Percentiles rank a stretch among this genome's conserved stretches.
These are phyloP conservation scores for Pueraria montana DNA, from an alignment of 306 rosid species.

Conservation along the genomic window DNA sequence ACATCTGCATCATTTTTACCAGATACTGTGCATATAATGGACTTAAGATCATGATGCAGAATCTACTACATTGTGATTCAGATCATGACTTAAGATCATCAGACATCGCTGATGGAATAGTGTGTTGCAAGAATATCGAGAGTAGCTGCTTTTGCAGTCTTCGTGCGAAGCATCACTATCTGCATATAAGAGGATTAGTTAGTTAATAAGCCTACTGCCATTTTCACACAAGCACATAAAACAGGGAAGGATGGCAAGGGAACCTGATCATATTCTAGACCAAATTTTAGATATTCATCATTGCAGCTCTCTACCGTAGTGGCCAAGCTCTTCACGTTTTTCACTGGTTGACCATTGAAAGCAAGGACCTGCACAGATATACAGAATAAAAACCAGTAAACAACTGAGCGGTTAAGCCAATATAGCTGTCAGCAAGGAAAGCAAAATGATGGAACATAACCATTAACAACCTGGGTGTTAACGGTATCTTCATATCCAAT, in stretches of 20 bases:
- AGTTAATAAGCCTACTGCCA: constrained; percentile 18
- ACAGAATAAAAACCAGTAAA: constrained; percentile 16
- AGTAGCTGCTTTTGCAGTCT: constrained; percentile 86
- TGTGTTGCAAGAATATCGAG: constrained; percentile 82
- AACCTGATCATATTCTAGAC: constrained; percentile 94
- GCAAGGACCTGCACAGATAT: constrained; percentile 71
- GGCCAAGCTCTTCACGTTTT: constrained; percentile 89
- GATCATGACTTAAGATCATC: constrained; percentile 84
- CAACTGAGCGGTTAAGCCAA: constrained; percentile 2
- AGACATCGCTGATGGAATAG: constrained; percentile 88
- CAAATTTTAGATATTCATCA: constrained; percentile 83
- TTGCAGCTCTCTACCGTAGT: constrained; percentile 83
- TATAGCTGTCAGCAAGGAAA: constrained; percentile 35
- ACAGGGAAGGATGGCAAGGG: constrained; percentile 30
- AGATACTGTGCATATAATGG: constrained; percentile 20
- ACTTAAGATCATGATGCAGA: constrained; percentile 36
- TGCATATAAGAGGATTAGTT: constrained; percentile 49
- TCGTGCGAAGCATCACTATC: constrained; percentile 82
- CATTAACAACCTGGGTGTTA: constrained; percentile 78
- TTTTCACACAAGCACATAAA: constrained; percentile 38
- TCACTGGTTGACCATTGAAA: constrained; percentile 89
- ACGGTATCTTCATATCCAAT: constrained; percentile 95
- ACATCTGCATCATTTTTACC: constrained; percentile 46
- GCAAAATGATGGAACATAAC: constrained; percentile 7
- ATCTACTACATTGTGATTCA: constrained; percentile 21